Base-by-base conservation (phyloP, 2,329 filamentous ascomycete species). In the Ophiostoma piceae region DNA sequence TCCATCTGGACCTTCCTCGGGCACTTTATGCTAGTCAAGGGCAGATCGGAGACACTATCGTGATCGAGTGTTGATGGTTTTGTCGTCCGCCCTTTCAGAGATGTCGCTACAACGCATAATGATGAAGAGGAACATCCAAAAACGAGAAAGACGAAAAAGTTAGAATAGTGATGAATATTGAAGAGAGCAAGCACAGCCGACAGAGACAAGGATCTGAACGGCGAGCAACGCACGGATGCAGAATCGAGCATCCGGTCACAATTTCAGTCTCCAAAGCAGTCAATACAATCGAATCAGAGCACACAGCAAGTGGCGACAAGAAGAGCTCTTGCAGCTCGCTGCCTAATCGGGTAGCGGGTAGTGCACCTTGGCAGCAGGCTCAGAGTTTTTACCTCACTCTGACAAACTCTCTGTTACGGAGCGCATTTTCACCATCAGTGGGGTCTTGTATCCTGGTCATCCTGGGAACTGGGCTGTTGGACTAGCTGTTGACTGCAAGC, bases 401-500 rank as follows among this genome's bases (percentile, higher is more conserved):
- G 6, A 47, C 43, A 19, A 26, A 11, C 22, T 57, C 51, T 35
- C 16, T 26, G 26, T 57, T 57, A 57, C n/a, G 22, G 51, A 57
- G 51, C 8, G 51, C 22, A 62, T 62, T 32, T 62, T 66, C 32
- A 39, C 62, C 62, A 66, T 39, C 62, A 37, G 62, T 66, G 62
- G 62, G 62, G 57, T 35, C 57, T 32, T 62, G 47, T 9, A 62
- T 35, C 57, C 57, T 57, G 22, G 51, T 57, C n/a, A 26, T 57
- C 51, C 51, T 19, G 51, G 51, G 51, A 57, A 26, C 26, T 57
- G 51, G 51, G 51, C 51, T 57, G 51, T 26, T 57, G 51, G 51
- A 19, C n/a, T 60, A 26, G n/a, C 54, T 60, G 54, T 60, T 60
- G 54, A 60, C 54, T 60, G 54, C 54, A 60, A 60, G 54, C 54